Conservation (phyloP, 495 filamentous ascomycete species). For the Neurospora discreta region DNA sequence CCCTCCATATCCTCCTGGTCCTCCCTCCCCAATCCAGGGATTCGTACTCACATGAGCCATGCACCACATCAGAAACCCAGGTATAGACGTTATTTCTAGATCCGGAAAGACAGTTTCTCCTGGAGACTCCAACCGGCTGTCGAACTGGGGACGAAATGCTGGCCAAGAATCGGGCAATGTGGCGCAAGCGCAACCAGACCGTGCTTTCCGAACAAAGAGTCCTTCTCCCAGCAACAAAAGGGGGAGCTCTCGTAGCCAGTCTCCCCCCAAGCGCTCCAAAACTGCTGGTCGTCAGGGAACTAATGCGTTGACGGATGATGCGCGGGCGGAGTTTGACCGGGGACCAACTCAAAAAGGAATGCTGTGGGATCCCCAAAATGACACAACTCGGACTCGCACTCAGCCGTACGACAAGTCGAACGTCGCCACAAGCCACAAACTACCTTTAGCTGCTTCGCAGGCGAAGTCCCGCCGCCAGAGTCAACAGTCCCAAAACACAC, state of each 20-base stretch:
- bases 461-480: slow-evolving; percentile 4
- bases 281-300: neutral
- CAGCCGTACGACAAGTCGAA: slow-evolving; percentile 15
- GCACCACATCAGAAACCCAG: neutral
- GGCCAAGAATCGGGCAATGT: neutral
- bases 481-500: neutral
- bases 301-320: slow-evolving; percentile 5
- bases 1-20: neutral
- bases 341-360: slow-evolving; percentile 21
- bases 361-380: slow-evolving; percentile 26
- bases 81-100: neutral
- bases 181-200: neutral
- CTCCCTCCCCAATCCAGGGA: neutral
- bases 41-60: neutral
- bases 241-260: slow-evolving; percentile 8
- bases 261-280: slow-evolving; percentile 14
- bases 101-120: neutral
- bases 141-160: neutral
- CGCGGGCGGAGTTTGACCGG: slow-evolving; percentile 20
- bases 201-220: slow-evolving; percentile 2
- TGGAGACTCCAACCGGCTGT: neutral
- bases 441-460: slow-evolving; percentile 5
- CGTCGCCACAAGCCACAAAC: slow-evolving; percentile 11
- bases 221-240: slow-evolving; percentile 10
- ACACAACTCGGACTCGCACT: slow-evolving; percentile 7